Evolutionary conservation across 1,284 basidiomycete species (phyloP).

Genomic region (Malassezia furfur): DNA sequence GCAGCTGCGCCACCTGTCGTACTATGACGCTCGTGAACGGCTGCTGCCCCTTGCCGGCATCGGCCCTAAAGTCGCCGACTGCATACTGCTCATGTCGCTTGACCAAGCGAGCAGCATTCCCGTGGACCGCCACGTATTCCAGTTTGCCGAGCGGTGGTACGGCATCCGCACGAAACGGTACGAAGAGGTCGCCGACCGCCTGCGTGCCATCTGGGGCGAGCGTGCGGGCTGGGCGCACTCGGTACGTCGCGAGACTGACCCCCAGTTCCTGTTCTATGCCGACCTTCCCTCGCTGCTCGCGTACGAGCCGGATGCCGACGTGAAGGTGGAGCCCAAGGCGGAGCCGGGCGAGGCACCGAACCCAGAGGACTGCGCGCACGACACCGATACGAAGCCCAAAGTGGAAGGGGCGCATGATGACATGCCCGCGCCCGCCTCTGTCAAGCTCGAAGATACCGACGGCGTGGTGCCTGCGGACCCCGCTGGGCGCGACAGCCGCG

Average conservation of each 20-base stretch:
- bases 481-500: too few species aligned
- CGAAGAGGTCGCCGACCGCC: slow-evolving; percentile 37
- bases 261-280: slow-evolving; percentile 35
- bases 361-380: too few species aligned
- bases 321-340: background rate
- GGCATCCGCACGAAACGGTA: slow-evolving; percentile 35
- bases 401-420: too few species aligned
- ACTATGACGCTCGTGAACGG: slow-evolving; percentile 60
- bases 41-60: slow-evolving; percentile 75
- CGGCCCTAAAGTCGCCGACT: slow-evolving; percentile 67
- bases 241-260: slow-evolving; percentile 14
- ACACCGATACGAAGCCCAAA: too few species aligned
- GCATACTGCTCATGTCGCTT: slow-evolving; percentile 84
- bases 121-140: slow-evolving; percentile 45
- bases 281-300: slow-evolving; percentile 33
- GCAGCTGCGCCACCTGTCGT: slow-evolving; percentile 55
- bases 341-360: too few species aligned
- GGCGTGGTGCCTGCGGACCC: too few species aligned
- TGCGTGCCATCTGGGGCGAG: slow-evolving; percentile 41
- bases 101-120: slow-evolving; percentile 57
- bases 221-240: slow-evolving; percentile 46
- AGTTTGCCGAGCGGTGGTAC: slow-evolving; percentile 45
- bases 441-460: too few species aligned
- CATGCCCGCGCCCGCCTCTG: too few species aligned
- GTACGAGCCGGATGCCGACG: slow-evolving; percentile 14